phyloP scores from a whole-genome alignment of 495 filamentous ascomycete species.

The Glonium stellatum region DNA sequence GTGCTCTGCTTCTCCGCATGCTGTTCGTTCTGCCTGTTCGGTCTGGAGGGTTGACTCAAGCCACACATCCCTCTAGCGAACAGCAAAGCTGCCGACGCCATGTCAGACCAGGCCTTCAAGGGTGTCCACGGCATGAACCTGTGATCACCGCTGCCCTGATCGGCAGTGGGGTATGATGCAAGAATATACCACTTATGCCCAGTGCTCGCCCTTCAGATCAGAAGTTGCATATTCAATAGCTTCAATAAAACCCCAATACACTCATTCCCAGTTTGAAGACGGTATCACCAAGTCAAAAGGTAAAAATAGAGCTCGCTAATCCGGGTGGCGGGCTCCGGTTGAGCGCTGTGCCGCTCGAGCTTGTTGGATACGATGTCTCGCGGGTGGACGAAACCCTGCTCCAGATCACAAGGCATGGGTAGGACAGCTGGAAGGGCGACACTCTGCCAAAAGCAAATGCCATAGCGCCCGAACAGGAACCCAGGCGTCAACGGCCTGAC shows the following conservation, averaged over 20 bases:
- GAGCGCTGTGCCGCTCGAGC: background rate
- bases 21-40: too few species aligned
- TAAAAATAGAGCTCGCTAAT: background rate
- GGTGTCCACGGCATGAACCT: background rate
- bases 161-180: background rate
- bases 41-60: too few species aligned
- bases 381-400: background rate
- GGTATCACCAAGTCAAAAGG: background rate
- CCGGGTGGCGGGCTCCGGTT: background rate
- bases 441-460: slow-evolving; percentile 13
- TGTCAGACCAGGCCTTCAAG: background rate
- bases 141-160: background rate
- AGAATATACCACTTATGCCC: background rate
- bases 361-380: slow-evolving; percentile 5
- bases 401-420: background rate
- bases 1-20: too few species aligned
- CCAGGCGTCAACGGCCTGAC: slow-evolving; percentile 4
- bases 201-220: background rate
- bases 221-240: background rate
- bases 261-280: background rate
- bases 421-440: background rate
- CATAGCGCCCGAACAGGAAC: slow-evolving; percentile 9
- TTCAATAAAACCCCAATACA: background rate
- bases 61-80: too few species aligned
- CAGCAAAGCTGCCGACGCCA: too few species aligned